Percentiles rank a stretch among this genome's conserved stretches.
These are phyloP conservation scores for Adansonia rubrostipa DNA, from an alignment of 441 rosid species.

Conservation along the genomic window DNA sequence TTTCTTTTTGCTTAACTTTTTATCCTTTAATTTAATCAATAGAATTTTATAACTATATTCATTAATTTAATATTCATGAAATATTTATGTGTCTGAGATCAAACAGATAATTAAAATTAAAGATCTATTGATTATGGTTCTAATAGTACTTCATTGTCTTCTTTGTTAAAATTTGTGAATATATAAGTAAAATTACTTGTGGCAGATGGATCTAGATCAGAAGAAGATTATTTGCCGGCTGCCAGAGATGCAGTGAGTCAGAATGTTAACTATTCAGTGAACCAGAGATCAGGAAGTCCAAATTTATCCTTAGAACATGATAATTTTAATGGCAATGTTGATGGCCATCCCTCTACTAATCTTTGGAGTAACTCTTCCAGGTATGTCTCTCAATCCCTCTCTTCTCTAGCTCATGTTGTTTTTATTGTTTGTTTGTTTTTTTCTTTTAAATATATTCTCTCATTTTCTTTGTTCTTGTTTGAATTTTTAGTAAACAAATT, in stretches of 20 bases:
- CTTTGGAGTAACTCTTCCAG: conserved; percentile 44
- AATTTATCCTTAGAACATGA: conserved; percentile 21
- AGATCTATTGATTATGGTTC: background rate
- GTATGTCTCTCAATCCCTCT: conserved; percentile 26
- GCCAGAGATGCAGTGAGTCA: conserved; percentile 22
- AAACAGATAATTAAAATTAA: background rate
- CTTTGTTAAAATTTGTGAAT: background rate
- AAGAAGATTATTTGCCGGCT: conserved; percentile 43
- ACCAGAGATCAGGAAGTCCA: conserved; percentile 17
- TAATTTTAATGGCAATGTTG: background rate
- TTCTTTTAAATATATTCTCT: too few relatives aligned
- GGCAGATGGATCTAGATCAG: conserved; percentile 43
- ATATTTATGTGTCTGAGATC: background rate
- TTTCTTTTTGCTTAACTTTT: background rate
- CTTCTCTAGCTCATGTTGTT: background rate
- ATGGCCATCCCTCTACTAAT: conserved; percentile 23
- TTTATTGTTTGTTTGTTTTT: background rate
- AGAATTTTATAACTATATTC: background rate
- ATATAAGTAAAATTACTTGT: background rate
- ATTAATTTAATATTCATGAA: background rate
- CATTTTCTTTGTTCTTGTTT: too few relatives aligned
- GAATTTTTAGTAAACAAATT: too few relatives aligned
- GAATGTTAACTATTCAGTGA: conserved; percentile 11
- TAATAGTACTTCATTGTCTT: background rate
- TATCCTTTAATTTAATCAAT: background rate